Percentiles rank a stretch among this genome's conserved stretches.
These are phyloP conservation scores for Russula brevipes DNA, from an alignment of 768 basidiomycete genomes.

Conservation along the genomic window DNA sequence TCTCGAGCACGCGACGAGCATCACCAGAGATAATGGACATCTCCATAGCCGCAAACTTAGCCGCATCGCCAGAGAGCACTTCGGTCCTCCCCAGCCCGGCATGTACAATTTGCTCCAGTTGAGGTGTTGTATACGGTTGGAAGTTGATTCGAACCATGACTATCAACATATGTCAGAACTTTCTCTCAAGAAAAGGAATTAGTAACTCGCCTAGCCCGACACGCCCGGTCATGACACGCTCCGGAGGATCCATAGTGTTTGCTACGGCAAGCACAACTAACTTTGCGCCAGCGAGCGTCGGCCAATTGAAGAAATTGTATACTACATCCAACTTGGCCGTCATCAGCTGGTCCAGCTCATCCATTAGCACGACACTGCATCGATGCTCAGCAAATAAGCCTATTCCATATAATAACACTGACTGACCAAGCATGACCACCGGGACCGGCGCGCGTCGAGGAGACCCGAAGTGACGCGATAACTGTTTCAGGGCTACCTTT, in stretches of 20 bases:
- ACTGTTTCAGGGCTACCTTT: constrained; percentile 76
- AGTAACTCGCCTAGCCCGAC: constrained; percentile 74
- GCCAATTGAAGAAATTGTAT: constrained; percentile 99
- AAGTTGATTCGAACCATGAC: constrained; percentile 93
- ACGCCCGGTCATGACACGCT: constrained; percentile 86
- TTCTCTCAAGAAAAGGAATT: not conserved
- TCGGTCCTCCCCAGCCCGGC: constrained; percentile 60
- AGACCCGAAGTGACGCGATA: constrained; percentile 73
- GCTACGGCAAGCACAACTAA: constrained; percentile 95
- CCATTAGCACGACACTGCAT: constrained; percentile 89
- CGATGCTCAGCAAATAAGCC: constrained; percentile 9
- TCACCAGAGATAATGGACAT: constrained; percentile 85
- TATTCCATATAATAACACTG: constrained; percentile 2
- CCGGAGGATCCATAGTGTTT: constrained; percentile 97
- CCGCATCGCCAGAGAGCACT: constrained; percentile 62
- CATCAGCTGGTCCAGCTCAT: constrained; percentile 95
- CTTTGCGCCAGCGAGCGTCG: constrained; percentile 80
- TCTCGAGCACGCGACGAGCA: constrained; percentile 87
- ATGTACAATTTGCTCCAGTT: constrained; percentile 82
- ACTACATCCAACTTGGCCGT: constrained; percentile 97
- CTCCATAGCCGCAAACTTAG: constrained; percentile 79
- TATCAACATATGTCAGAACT: not conserved
- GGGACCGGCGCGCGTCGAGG: constrained; percentile 58
- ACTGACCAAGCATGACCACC: constrained; percentile 83
- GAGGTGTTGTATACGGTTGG: constrained; percentile 73